phyloP scores from a whole-genome alignment of 1,284 basidiomycete genomes.

The Ganoderma lucidum region DNA sequence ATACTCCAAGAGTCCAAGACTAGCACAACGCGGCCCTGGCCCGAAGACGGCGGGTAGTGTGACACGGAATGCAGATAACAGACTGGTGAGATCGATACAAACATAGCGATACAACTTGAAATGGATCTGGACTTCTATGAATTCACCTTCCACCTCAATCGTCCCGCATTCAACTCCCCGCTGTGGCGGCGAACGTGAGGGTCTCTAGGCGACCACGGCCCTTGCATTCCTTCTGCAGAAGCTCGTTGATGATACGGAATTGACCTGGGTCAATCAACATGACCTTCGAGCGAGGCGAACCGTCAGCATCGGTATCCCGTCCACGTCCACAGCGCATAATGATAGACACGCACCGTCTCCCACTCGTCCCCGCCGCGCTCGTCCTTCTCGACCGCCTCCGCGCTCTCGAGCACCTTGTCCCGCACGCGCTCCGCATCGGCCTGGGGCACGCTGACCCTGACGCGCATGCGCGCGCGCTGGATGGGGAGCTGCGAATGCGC shows the following conservation, averaged over 20 bases:
- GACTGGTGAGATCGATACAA: not conserved
- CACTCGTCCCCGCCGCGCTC: constrained; percentile 82
- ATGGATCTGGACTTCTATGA: not conserved
- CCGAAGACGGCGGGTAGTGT: too few relatives aligned
- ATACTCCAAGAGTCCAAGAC: too few relatives aligned
- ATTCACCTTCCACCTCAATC: too few relatives aligned
- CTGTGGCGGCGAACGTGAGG: constrained; percentile 73
- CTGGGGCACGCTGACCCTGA: constrained; percentile 83
- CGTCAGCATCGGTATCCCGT: too few relatives aligned
- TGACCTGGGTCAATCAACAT: constrained; percentile 94
- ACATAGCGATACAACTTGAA: not conserved
- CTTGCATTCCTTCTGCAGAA: constrained; percentile 91
- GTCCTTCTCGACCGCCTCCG: constrained; percentile 88
- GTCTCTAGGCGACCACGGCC: constrained; percentile 88
- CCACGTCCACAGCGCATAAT: not conserved
- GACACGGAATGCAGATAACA: too few relatives aligned
- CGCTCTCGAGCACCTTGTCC: constrained; percentile 75
- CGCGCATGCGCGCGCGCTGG: constrained; percentile 91
- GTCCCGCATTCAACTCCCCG: constrained; percentile 35
- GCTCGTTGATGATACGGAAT: constrained; percentile 89
- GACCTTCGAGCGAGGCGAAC: constrained; percentile 57
- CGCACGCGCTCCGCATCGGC: constrained; percentile 80
- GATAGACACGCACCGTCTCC: constrained; percentile 76
- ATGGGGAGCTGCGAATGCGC: constrained; percentile 87
- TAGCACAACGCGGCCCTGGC: too few relatives aligned